A percentile compares a stretch with the other conserved stretches of the same genome.
phyloP scores from a whole-genome alignment of 75 land plant genomes.

The Sequoiadendron giganteum region DNA sequence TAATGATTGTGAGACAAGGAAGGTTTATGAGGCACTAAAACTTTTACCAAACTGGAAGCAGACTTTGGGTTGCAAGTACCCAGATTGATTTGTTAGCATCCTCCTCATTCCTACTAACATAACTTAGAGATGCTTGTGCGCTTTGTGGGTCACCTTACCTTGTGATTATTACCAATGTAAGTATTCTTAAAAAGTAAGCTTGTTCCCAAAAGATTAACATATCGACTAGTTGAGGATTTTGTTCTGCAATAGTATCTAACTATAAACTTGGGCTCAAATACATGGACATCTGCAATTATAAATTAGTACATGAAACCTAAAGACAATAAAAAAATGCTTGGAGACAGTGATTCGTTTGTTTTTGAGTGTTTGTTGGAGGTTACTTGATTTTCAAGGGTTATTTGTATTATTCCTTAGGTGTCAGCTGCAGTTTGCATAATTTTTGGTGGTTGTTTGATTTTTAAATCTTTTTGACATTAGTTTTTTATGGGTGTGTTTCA shows the following conservation, averaged over 20 bases:
- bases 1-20: not conserved
- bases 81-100: not conserved
- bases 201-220: not conserved
- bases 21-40: not conserved
- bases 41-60: not conserved
- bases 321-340: no score
- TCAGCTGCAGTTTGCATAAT: not conserved
- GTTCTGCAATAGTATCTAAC: not conserved
- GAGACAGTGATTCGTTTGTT: no score
- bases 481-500: constrained; percentile 5
- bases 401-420: not conserved
- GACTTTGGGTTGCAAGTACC: not conserved
- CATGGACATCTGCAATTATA: not conserved
- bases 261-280: not conserved
- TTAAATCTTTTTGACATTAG: not conserved
- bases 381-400: not conserved
- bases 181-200: not conserved
- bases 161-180: not conserved
- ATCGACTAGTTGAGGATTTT: not conserved
- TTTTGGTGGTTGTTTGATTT: not conserved
- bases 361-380: not conserved
- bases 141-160: not conserved
- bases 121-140: not conserved
- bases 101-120: not conserved
- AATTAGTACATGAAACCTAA: no score